A percentile compares a stretch with the other conserved stretches of the same genome.
Evolutionary conservation across 2,329 filamentous ascomycete genomes (phyloP).

Genomic region (Rutstroemia sydowiana): DNA sequence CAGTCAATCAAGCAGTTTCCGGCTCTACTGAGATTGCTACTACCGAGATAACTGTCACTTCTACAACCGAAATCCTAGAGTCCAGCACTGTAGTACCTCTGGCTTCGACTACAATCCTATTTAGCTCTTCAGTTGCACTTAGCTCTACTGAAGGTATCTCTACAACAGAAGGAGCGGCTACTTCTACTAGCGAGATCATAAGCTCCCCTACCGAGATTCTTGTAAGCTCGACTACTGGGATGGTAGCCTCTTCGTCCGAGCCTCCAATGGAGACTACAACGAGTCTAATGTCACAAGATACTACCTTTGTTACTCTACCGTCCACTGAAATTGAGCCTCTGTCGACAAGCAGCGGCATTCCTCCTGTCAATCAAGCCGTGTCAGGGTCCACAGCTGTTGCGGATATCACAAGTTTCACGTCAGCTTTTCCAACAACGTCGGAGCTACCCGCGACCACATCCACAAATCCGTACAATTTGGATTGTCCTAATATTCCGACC

Average conservation of each 20-base stretch:
- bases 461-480: background rate
- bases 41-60: too few relatives aligned
- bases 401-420: background rate
- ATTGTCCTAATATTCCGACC: conserved; percentile 5
- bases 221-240: background rate
- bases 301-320: too few relatives aligned
- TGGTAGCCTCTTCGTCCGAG: background rate
- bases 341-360: background rate
- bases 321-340: too few relatives aligned
- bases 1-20: too few relatives aligned
- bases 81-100: too few relatives aligned
- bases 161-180: background rate
- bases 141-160: background rate
- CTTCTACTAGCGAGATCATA: background rate
- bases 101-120: too few relatives aligned
- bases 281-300: too few relatives aligned
- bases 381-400: background rate
- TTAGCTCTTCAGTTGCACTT: background rate
- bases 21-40: too few relatives aligned
- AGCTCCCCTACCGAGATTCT: background rate
- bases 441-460: background rate
- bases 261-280: background rate
- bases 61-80: too few relatives aligned
- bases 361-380: background rate
- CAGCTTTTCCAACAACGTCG: background rate